phyloP scores from a whole-genome alignment of 441 rosid genomes.

The Arabidopsis hybrid region DNA sequence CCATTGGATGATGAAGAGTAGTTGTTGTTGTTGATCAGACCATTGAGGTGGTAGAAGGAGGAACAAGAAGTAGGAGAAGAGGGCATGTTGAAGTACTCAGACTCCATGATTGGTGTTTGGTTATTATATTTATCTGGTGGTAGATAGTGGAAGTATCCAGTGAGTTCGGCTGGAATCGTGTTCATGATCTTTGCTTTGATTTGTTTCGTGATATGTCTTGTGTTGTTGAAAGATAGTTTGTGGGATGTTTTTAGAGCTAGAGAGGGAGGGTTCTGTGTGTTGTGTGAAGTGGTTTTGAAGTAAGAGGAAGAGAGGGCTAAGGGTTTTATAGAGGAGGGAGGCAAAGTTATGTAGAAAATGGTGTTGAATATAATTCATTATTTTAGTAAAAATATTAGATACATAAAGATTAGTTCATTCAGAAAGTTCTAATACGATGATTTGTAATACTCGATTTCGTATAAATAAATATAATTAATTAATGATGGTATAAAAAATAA shows the following conservation, averaged over 20 bases:
- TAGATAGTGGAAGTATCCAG: constrained; percentile 57
- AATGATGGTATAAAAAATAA: constrained; percentile 21
- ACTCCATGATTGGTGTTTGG: constrained; percentile 41
- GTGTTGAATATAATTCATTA: constrained; percentile 2
- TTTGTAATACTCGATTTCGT: background rate
- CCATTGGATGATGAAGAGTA: constrained; percentile 47
- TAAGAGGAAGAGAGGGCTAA: constrained; percentile 28
- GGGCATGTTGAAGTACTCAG: constrained; percentile 50
- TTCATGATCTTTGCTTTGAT: constrained; percentile 38
- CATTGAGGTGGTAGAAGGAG: constrained; percentile 49
- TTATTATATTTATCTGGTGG: constrained; percentile 51
- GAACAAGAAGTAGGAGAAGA: constrained; percentile 55
- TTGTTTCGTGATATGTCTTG: constrained; percentile 18
- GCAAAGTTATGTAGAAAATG: constrained; percentile 21
- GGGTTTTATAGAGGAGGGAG: constrained; percentile 39
- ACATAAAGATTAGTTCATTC: constrained; percentile 14
- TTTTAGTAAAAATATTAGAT: constrained; percentile 21
- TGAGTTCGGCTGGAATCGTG: constrained; percentile 64
- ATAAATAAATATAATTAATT: background rate
- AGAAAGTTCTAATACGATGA: constrained; percentile 19
- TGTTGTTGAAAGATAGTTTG: constrained; percentile 1
- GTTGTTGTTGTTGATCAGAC: constrained; percentile 45
- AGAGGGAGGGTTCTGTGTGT: background rate
- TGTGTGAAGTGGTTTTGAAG: constrained; percentile 35
- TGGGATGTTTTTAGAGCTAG: constrained; percentile 3